Percentiles rank a stretch among this genome's conserved stretches.
These are phyloP conservation scores for Polymyxa betae DNA, from an alignment of 208 protist species.

Conservation along the genomic window DNA sequence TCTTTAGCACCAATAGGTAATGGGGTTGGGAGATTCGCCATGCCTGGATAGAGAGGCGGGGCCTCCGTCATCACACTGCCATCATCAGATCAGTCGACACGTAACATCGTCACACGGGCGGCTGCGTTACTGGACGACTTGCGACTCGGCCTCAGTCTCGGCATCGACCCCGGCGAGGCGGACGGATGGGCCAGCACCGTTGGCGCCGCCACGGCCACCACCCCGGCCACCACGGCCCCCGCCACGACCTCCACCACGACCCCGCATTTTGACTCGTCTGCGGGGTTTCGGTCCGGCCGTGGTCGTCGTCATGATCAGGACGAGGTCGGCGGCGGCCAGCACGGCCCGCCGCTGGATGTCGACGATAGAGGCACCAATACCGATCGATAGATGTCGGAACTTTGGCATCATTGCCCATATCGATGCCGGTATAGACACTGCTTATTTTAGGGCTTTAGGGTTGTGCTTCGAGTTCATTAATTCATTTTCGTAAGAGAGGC, in stretches of 20 bases:
- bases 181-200: not conserved
- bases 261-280: not conserved
- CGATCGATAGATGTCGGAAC: too few species aligned
- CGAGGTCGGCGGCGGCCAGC: too few species aligned
- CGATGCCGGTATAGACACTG: constrained; percentile 61
- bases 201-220: not conserved
- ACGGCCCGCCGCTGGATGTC: too few species aligned
- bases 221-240: not conserved
- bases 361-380: too few species aligned
- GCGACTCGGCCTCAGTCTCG: constrained; percentile 43
- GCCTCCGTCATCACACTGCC: constrained; percentile 19
- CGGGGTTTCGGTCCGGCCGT: too few species aligned
- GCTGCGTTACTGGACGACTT: not conserved
- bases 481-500: too few species aligned
- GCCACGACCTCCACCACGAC: not conserved
- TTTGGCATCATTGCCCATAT: constrained; percentile 64
- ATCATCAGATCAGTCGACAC: not conserved
- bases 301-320: too few species aligned
- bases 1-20: not conserved
- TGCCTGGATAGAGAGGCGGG: constrained; percentile 36
- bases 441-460: not conserved
- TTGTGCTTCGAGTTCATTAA: too few species aligned
- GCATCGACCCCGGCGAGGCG: not conserved
- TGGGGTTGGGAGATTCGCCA: constrained; percentile 10
- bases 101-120: too few species aligned